Evolutionary conservation across 1,284 basidiomycete genomes (phyloP), one percentile per base, ranked within the genome.

Genomic region (Trichosporon faecale): DNA sequence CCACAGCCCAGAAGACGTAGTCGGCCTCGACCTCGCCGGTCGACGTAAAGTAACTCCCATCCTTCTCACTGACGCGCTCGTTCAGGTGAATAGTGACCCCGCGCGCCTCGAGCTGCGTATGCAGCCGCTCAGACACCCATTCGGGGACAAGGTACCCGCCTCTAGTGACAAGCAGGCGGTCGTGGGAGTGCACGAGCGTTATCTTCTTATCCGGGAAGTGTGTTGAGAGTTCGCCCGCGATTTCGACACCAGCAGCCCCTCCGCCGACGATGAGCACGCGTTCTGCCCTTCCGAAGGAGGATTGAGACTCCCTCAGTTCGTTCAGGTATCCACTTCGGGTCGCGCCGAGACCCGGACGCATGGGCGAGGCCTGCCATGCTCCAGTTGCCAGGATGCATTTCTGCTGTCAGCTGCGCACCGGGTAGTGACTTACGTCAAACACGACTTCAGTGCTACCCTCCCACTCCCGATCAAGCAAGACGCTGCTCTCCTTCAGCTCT

Each of bases 231-330:
- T 82, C 80, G 46, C 86, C 86, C 0, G 83, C 83, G 61, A 83
- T 77, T 69, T 86, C 86, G 21, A 86, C 75, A 0, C 85, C 85
- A 5, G 83, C 83, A 0, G 85, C 79, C 5, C 86, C 86, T 33
- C 80, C 84, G 16, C 84, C 84, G 35, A 84, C 73, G 27, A 85
- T 69, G 8, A 85, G 75, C 21, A 85, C 68, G 64, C 78, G 78
- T 2, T 67, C 69, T 0, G 83, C 76, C 11, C 67, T 35, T 8
- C 68, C 74, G 71, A 85, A 73, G 18, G 78, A 78, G 0, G 74
- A 66, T 67, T 84, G 83, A 12, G 70, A 68, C 18, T 71, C 72
- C 7, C 68, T 44, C 64, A 83, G 72, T 5, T 64, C 35, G 6
- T 70, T 44, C 8, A 74, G 68, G 66, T 74, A 77, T 7, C 72